Evolutionary conservation across 805 yeast species (phyloP), one percentile per base, ranked within the genome.

Genomic region (Torulaspora franciscae): DNA sequence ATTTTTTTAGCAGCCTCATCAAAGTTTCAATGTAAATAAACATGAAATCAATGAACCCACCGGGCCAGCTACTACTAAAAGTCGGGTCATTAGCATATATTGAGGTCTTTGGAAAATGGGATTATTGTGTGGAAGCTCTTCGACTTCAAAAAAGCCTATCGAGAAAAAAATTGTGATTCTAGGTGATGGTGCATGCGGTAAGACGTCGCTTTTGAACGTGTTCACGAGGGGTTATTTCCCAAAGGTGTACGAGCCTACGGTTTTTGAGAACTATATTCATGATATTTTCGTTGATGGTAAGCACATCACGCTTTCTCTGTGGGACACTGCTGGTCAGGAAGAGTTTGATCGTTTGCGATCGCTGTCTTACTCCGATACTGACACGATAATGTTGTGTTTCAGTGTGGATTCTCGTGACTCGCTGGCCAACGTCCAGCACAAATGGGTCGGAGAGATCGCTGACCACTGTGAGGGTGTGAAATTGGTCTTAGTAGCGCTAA

Each of bases 251-350:
- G 99, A 90, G 62, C 99, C 99, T 22, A 91, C 99, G 0, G 97
- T 91, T 30, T 91, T 93, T 68, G 98, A 91, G 64, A 91, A 91
- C 70, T 91, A 91, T 64, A 95, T 90, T 48, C 98, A 91, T 67
- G 98, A 91, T 64, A 93, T 91, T 52, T 91, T 87, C 68, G 89
- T 91, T 44, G 99, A 91, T 64, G 91, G 91, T 42, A 88, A 87
- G 64, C 88, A 93, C 40, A 85, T 91, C 57, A 95, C 90, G 60
- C 71, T 91, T 46, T 89, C 96, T 11, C 72, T 91, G 44, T 93
- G 99, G 99, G 99, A 91, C 65, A 91, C 99, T 5, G 99, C 99
- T 1, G 99, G 99, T 6, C 99, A 91, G 72, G 99, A 91, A 69
- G 99, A 91, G 69, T 91, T 91, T 58, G 99, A 91, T 66, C 77